Percentiles rank a stretch among this genome's conserved stretches.
Conservation (phyloP, 2,329 filamentous ascomycete species). For the Paecilomyces fulvus region DNA sequence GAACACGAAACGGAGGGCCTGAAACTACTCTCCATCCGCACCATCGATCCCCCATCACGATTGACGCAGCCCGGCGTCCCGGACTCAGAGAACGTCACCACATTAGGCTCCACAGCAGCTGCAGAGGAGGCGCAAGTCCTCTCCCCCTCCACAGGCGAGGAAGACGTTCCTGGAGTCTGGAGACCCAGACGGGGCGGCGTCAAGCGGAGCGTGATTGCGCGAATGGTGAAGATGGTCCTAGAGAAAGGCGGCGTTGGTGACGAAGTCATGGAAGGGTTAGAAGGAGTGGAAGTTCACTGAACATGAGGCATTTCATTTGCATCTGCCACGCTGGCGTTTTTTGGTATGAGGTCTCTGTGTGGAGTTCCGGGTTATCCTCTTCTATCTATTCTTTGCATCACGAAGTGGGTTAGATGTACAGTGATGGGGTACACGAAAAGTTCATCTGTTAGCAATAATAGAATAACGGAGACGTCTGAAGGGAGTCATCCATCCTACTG, state of each 20-base stretch:
- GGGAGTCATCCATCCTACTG: too few species aligned
- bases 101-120: constrained; percentile 30
- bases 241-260: constrained; percentile 72
- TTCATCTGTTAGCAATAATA: too few species aligned
- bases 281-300: constrained; percentile 56
- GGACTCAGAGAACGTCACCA: constrained; percentile 53
- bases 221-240: constrained; percentile 68
- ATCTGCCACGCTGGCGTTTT: not conserved
- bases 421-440: too few species aligned
- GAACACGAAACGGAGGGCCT: constrained; percentile 38
- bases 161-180: constrained; percentile 66
- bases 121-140: constrained; percentile 35
- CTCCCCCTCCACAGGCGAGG: constrained; percentile 45
- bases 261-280: constrained; percentile 75
- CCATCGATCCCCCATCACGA: constrained; percentile 65
- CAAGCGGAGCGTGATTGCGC: constrained; percentile 62
- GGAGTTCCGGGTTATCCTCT: too few species aligned
- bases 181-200: constrained; percentile 75
- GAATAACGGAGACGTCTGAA: too few species aligned
- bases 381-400: too few species aligned
- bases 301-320: constrained; percentile 1
- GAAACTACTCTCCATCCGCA: constrained; percentile 59
- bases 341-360: not conserved
- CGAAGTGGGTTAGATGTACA: too few species aligned
- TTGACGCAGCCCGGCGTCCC: constrained; percentile 63